These are phyloP conservation scores for Fusarium poae DNA, from an alignment of 2,329 filamentous ascomycete genomes.

Conservation along the genomic window DNA sequence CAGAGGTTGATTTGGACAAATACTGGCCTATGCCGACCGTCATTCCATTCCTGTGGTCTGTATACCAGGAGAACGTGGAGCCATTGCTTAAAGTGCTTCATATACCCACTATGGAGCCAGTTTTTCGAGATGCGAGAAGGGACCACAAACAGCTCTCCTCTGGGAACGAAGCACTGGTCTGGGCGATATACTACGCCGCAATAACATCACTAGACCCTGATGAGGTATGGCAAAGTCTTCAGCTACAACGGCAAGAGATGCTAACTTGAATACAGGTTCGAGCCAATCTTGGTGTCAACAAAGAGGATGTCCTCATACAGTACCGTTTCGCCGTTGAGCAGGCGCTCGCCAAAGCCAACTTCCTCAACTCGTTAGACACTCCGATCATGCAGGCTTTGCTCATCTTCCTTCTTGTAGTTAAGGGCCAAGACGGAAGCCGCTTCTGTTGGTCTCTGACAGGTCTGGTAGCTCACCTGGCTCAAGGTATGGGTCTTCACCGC, in stretches of 20 bases:
- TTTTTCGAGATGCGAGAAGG: constrained; percentile 71
- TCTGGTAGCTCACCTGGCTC: constrained; percentile 69
- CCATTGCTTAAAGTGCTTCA: constrained; percentile 79
- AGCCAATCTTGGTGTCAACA: constrained; percentile 59
- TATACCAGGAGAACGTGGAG: constrained; percentile 80
- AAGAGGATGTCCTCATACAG: constrained; percentile 59
- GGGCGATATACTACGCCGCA: constrained; percentile 71
- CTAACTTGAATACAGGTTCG: constrained; percentile 40
- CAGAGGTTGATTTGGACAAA: constrained; percentile 73
- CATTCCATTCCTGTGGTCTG: constrained; percentile 76
- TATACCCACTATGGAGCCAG: constrained; percentile 72
- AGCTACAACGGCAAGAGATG: background rate
- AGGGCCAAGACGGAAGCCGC: constrained; percentile 62
- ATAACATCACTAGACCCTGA: constrained; percentile 71
- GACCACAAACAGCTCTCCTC: constrained; percentile 70
- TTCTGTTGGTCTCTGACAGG: constrained; percentile 72
- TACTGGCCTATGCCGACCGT: constrained; percentile 76
- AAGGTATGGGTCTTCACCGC: constrained; percentile 71
- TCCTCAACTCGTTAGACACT: constrained; percentile 69
- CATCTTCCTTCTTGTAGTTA: constrained; percentile 66
- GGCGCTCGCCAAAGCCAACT: constrained; percentile 68
- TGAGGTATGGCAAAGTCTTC: constrained; percentile 59
- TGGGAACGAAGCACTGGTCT: constrained; percentile 72
- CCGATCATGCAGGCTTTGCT: constrained; percentile 70
- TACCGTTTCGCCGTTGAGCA: constrained; percentile 69